Evolutionary conservation across 192 early-diverging fungal genomes (phyloP).

Genomic region (Pecoramyces ruminantium): DNA sequence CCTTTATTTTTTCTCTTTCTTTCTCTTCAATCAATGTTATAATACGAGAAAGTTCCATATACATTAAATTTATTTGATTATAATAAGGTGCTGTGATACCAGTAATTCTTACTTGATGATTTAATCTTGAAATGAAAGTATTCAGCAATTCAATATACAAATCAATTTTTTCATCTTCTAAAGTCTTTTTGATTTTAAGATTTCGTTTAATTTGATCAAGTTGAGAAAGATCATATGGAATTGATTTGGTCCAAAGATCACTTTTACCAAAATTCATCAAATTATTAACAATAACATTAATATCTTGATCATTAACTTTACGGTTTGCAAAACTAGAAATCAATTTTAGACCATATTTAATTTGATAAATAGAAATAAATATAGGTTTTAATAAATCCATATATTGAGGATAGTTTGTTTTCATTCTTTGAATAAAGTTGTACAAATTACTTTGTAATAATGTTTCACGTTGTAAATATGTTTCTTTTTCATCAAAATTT

Average conservation of each 20-base stretch:
- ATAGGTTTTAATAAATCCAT: constrained; percentile 58
- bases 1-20: constrained; percentile 6
- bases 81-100: not conserved
- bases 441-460: constrained; percentile 50
- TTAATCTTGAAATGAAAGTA: not conserved
- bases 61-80: not conserved
- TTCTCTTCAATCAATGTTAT: not conserved
- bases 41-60: constrained; percentile 1
- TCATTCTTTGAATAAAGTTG: constrained; percentile 42
- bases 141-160: not conserved
- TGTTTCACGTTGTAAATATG: constrained; percentile 26
- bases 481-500: not conserved
- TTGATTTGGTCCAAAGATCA: not conserved
- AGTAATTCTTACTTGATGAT: not conserved
- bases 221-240: not conserved
- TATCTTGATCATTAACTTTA: not conserved
- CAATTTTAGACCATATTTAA: constrained; percentile 57
- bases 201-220: not conserved
- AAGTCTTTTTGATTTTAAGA: not conserved
- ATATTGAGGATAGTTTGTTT: constrained; percentile 52
- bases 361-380: constrained; percentile 44
- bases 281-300: not conserved
- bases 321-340: constrained; percentile 10
- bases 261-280: not conserved
- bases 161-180: not conserved